These are phyloP conservation scores for Vanrija sp. DNA, from an alignment of 1,284 basidiomycete genomes.

Conservation along the genomic window DNA sequence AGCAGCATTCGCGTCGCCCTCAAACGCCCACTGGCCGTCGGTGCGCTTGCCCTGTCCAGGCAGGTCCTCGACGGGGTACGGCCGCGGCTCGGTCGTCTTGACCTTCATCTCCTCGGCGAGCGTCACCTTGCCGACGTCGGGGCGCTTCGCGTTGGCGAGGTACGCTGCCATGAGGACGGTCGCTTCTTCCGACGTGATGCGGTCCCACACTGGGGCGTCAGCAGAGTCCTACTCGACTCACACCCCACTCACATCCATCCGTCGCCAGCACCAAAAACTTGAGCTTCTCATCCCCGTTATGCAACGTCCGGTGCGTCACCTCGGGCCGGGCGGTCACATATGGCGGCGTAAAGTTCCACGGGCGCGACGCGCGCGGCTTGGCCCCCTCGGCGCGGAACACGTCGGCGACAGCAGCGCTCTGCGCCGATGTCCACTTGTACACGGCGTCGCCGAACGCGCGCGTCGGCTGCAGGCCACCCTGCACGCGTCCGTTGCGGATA, in stretches of 20 bases:
- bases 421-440: conserved; percentile 69
- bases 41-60: conserved; percentile 20
- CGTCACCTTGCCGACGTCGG: conserved; percentile 29
- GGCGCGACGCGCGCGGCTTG: conserved; percentile 59
- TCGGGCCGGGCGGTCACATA: conserved; percentile 90
- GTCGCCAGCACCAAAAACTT: conserved; percentile 84
- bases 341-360: conserved; percentile 75
- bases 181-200: conserved; percentile 89
- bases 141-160: conserved; percentile 61
- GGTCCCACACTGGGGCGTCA: conserved; percentile 70
- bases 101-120: conserved; percentile 29
- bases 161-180: conserved; percentile 84
- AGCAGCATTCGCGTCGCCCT: conserved; percentile 75
- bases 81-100: conserved; percentile 22
- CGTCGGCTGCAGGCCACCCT: conserved; percentile 90
- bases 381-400: conserved; percentile 63
- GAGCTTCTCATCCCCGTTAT: conserved; percentile 48
- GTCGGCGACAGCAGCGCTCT: conserved; percentile 68
- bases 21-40: conserved; percentile 65
- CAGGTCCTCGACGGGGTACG: conserved; percentile 41
- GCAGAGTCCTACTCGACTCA: not conserved
- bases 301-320: conserved; percentile 63
- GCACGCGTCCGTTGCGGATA: conserved; percentile 76
- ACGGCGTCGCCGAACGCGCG: conserved; percentile 85
- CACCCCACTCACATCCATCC: conserved; percentile 60